A percentile compares a stretch with the other conserved stretches of the same genome.
phyloP scores from a whole-genome alignment of 1,284 basidiomycete genomes.

The Malassezia yamatoensis region DNA sequence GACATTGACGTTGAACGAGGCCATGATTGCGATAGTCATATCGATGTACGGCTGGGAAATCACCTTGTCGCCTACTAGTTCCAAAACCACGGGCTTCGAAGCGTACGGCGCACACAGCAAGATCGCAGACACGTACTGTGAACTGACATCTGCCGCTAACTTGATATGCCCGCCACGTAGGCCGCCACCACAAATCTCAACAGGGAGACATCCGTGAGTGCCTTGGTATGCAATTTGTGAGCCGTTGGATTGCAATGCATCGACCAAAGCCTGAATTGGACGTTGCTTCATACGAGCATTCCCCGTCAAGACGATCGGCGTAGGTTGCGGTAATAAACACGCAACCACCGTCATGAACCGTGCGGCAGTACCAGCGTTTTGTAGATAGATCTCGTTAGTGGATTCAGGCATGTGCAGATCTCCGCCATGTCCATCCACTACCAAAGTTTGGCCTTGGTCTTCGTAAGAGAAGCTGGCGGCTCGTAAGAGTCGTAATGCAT shows the following conservation, averaged over 20 bases:
- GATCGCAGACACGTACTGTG: slow-evolving; percentile 96
- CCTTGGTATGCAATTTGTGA: slow-evolving; percentile 69
- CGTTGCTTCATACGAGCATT: slow-evolving; percentile 99
- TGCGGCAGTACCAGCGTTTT: slow-evolving; percentile 94
- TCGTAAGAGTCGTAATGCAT: slow-evolving; percentile 63
- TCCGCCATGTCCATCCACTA: slow-evolving; percentile 79
- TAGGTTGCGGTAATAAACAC: slow-evolving; percentile 49
- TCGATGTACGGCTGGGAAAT: slow-evolving; percentile 99
- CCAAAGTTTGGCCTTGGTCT: slow-evolving; percentile 81
- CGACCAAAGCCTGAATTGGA: slow-evolving; percentile 84
- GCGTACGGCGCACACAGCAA: slow-evolving; percentile 94
- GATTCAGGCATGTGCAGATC: slow-evolving; percentile 51
- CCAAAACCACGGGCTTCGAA: slow-evolving; percentile 65
- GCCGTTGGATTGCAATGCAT: slow-evolving; percentile 74
- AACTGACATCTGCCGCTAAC: slow-evolving; percentile 85
- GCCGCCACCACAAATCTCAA: slow-evolving; percentile 56
- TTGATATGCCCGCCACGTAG: slow-evolving; percentile 73
- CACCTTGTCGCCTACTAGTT: slow-evolving; percentile 82
- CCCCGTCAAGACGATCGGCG: slow-evolving; percentile 65
- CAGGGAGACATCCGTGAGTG: slow-evolving; percentile 72
- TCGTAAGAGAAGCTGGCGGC: slow-evolving; percentile 85
- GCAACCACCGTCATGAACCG: slow-evolving; percentile 94
- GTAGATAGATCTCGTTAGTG: slow-evolving; percentile 83
- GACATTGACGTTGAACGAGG: slow-evolving; percentile 76
- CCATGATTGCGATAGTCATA: slow-evolving; percentile 99